Evolutionary conservation across 2,329 filamentous ascomycete species (phyloP).

Genomic region (Stachybotrys chlorohalonatus): DNA sequence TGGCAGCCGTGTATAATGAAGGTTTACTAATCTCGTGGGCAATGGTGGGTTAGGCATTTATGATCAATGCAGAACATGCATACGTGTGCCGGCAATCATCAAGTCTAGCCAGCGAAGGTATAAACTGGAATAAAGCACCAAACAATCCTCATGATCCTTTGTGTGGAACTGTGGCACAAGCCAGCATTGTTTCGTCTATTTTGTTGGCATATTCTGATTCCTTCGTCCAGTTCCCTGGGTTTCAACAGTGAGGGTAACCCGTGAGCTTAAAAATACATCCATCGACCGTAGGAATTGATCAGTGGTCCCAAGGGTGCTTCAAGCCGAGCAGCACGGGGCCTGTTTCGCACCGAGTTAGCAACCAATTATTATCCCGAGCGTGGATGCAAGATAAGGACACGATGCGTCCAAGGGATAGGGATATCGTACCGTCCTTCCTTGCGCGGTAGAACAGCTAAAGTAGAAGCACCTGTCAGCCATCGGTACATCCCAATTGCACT

Average conservation of each 20-base stretch:
- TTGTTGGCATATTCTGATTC: too few species aligned
- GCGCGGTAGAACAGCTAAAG: slow-evolving; percentile 85
- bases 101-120: too few species aligned
- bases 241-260: not conserved
- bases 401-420: not conserved
- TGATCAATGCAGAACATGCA: too few species aligned
- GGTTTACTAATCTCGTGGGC: too few species aligned
- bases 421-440: slow-evolving; percentile 73
- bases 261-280: slow-evolving; percentile 6
- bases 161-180: too few species aligned
- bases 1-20: not conserved
- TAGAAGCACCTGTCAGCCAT: slow-evolving; percentile 4
- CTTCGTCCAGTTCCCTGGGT: too few species aligned
- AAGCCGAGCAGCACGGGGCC: slow-evolving; percentile 74
- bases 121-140: too few species aligned
- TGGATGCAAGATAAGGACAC: not conserved
- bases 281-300: slow-evolving; percentile 19
- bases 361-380: not conserved
- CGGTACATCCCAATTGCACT: not conserved
- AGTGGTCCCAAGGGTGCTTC: slow-evolving; percentile 98
- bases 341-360: slow-evolving; percentile 15
- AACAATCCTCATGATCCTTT: too few species aligned
- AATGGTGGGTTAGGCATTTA: too few species aligned
- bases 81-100: too few species aligned
- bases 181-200: too few species aligned